Percentiles rank a stretch among this genome's conserved stretches.
Conservation (phyloP, 768 basidiomycete species). For the Xerocomus potaroensis region DNA sequence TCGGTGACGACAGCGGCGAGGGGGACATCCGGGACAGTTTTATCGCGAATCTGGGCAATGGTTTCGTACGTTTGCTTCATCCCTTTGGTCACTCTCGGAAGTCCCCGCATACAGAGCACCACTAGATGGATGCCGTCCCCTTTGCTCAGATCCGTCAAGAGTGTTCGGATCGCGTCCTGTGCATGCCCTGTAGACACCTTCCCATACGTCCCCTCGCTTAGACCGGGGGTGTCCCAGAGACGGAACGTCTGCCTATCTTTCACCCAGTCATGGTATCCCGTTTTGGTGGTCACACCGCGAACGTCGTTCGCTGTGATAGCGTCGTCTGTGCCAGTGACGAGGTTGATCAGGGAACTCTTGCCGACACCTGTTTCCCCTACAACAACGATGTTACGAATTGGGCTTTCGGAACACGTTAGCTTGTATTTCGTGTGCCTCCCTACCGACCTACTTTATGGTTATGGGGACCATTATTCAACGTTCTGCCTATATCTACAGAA, state of each 20-base stretch:
- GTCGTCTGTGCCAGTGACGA: conserved; percentile 10
- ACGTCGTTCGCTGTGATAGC: conserved; percentile 20
- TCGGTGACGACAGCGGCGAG: conserved; percentile 25
- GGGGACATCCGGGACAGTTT: conserved; percentile 16
- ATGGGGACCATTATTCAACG: conserved; percentile 6
- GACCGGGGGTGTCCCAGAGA: conserved; percentile 25
- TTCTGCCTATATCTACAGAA: background rate
- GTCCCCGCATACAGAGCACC: conserved; percentile 24
- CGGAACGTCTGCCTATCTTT: conserved; percentile 15
- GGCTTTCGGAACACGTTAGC: conserved; percentile 5
- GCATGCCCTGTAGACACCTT: conserved; percentile 21
- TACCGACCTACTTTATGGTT: conserved; percentile 4
- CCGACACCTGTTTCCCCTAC: conserved; percentile 25
- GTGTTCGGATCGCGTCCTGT: conserved; percentile 16
- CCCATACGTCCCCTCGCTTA: conserved; percentile 20
- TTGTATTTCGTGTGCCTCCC: background rate
- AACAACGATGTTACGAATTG: conserved; percentile 22
- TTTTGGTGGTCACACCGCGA: conserved; percentile 17
- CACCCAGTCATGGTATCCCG: conserved; percentile 13
- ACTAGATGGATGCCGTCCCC: conserved; percentile 24
- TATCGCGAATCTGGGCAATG: conserved; percentile 16
- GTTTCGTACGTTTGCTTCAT: conserved; percentile 20
- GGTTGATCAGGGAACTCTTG: conserved; percentile 26
- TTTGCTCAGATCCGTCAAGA: conserved; percentile 17
- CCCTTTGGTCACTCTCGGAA: conserved; percentile 13